phyloP scores from a whole-genome alignment of 331 rosid species.

The Arachis monticola region DNA sequence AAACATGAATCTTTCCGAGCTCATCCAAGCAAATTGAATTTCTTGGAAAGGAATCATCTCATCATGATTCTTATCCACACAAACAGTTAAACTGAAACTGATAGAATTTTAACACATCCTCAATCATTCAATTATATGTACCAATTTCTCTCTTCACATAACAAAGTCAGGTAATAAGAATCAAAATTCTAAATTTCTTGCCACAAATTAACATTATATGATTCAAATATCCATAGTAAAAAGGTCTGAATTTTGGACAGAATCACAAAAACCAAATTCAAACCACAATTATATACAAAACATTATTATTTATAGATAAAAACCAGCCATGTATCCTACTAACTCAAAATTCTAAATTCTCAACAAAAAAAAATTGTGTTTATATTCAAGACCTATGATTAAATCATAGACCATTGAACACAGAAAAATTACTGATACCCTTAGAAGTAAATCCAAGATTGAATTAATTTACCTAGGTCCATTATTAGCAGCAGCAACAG shows the following conservation, averaged over 20 bases:
- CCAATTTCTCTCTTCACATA: not conserved
- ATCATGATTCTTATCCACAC: not conserved
- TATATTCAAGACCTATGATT: not conserved
- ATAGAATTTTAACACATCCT: not conserved
- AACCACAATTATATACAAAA: not conserved
- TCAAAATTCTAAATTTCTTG: not conserved
- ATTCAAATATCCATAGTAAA: not conserved
- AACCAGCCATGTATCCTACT: no score
- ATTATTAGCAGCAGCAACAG: slow-evolving; percentile 55
- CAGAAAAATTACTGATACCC: not conserved
- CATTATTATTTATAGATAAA: not conserved
- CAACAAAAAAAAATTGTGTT: no score
- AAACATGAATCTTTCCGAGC: slow-evolving; percentile 27
- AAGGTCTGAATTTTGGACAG: not conserved
- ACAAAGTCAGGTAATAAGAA: not conserved
- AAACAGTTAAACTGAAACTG: not conserved
- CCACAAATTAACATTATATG: slow-evolving; percentile 13
- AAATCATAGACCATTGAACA: no score
- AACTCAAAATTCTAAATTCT: no score
- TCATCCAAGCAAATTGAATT: not conserved
- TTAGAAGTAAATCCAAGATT: no score
- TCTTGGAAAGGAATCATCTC: not conserved
- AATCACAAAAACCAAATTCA: slow-evolving; percentile 14
- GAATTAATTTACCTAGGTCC: slow-evolving; percentile 55
- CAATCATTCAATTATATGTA: not conserved